Base-by-base conservation (phyloP, 2,329 filamentous ascomycete genomes). In the Herpotrichia juniperi region DNA sequence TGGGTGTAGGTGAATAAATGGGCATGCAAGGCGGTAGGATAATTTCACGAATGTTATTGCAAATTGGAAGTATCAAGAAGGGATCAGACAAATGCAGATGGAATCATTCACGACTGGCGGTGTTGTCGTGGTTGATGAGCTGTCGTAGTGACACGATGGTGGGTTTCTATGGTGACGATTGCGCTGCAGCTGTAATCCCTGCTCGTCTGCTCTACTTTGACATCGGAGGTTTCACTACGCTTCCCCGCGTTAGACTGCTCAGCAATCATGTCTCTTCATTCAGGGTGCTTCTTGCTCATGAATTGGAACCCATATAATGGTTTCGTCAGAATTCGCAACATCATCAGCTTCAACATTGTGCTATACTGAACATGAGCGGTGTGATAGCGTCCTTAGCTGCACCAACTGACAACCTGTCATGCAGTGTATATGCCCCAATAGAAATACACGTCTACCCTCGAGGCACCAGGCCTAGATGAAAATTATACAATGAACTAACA, bases 91-190 rank as follows among this genome's bases (percentile, higher is more conserved):
- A 31, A 8, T 19, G 28, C 35, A 31, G 21, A 40, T 25, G 42
- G 26, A 17, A 44, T 31, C 42, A 58, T 55, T 54, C 53, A 46
- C 54, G 56, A 63, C 47, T 59, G 42, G 65, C 63, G 64, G 68
- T 69, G 65, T 63, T 66, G 61, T 61, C 58, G 58, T 63, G 58
- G 50, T 59, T 14, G 42, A 48, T 45, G 40, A 48, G 65, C 62
- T 66, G 61, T 60, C 58, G 58, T 61, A 57, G 50, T 58, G 14
- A 25, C 49, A 58, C 56, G 56, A 56, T 54, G 61, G 62, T 39
- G 40, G 48, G 49, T 67, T 59, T 54, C 61, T 55, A 51, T 57
- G 48, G 57, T 51, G 50, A 64, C 65, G 54, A 56, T 56, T 54
- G 58, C 57, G 56, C 54, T 55, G 22, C 50, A 57, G 57, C 56